Evolutionary conservation across 108 stramenopile genomes (phyloP), one percentile per base, ranked within the genome.

Genomic region (Seminavis robusta): DNA sequence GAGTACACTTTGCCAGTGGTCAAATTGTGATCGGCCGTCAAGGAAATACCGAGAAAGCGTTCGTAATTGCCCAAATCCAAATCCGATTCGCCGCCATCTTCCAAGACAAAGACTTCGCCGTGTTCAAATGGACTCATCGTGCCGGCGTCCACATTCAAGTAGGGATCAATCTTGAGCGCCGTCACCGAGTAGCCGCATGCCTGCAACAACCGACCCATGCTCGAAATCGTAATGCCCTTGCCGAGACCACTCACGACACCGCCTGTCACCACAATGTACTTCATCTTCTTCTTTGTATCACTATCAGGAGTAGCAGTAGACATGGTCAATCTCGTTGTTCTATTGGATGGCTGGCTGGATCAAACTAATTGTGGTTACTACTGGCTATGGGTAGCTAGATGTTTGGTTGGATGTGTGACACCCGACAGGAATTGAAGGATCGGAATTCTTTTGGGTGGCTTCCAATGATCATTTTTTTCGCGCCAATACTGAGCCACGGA

Each of bases 11-110:
- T 99, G 16, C 98, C 98, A 4, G 98, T 97, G 15, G 97, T 97
- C 47, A 99, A 73, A 66, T 99, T 99, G 65, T 94, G 93, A 48
- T 97, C 92, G 40, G 65, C 75, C 7, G 92, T 95, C 60, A 99
- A 74, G 41, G 76, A 62, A 16, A 98, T 67, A 38, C 76, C 79
- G 42, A 99, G 76, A 56, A 99, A 99, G 17, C 97, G 84, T 70
- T 99, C 98, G 58, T 99, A 99, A 69, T 99, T 99, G 26, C 98
- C 98, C 25, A 99, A 63, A 79, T 99, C 98, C 52, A 99, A 73
- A 53, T 99, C 98, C 6, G 94, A 92, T 70, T 99, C 98, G n/a
- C 98, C 98, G 10, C 98, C 98, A 61, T 99, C 98, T 42, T 94
- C 81, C 28, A 99, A 63, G 11, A 99, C 96, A 63, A 98, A 99